These are phyloP conservation scores for Septoria linicola DNA, from an alignment of 2,329 filamentous ascomycete species.

Conservation along the genomic window DNA sequence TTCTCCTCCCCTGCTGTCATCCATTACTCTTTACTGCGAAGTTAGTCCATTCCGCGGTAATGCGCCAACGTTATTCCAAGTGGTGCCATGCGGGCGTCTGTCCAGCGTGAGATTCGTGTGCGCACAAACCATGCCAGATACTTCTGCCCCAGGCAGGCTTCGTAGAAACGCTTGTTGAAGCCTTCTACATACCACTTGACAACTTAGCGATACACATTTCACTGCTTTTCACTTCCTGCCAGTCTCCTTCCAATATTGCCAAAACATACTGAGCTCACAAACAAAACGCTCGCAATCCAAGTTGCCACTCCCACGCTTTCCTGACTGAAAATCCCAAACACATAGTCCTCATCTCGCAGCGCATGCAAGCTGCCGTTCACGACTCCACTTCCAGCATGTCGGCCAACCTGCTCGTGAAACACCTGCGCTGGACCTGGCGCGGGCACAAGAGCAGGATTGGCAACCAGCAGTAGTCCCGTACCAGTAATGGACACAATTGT, in stretches of 20 bases:
- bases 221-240: conserved; percentile 8
- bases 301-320: conserved; percentile 71
- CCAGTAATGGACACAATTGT: conserved; percentile 70
- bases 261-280: conserved; percentile 93
- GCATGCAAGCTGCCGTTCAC: conserved; percentile 25
- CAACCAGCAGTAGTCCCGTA: conserved; percentile 69
- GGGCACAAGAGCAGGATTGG: conserved; percentile 77
- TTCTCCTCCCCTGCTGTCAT: no score
- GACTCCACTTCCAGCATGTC: conserved; percentile 14
- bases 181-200: not conserved
- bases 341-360: conserved; percentile 26
- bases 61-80: no score
- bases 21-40: no score
- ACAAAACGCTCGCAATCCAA: conserved; percentile 91
- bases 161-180: conserved; percentile 8
- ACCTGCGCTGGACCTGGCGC: conserved; percentile 54
- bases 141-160: not conserved
- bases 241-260: conserved; percentile 88
- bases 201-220: not conserved
- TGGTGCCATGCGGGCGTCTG: no score
- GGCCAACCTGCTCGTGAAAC: conserved; percentile 27
- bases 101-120: no score
- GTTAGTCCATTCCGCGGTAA: no score
- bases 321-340: conserved; percentile 55
- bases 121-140: no score